phyloP scores from a whole-genome alignment of 441 rosid genomes.

The Gossypium trilobum region DNA sequence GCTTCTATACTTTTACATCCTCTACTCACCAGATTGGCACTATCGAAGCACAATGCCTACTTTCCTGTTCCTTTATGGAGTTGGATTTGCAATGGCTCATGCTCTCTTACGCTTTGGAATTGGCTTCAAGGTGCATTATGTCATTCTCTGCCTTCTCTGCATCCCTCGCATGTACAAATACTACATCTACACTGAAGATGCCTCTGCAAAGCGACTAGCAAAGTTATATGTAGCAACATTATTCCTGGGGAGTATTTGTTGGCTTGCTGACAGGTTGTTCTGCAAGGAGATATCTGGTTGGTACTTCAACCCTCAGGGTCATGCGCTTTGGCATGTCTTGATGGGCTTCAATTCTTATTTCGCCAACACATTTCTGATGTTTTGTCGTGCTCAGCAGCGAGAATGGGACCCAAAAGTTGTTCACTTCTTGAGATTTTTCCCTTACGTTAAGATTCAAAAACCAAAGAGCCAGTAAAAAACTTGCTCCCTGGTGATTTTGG shows the following conservation, averaged over 20 bases:
- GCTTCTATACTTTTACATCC: constrained; percentile 84
- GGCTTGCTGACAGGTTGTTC: constrained; percentile 60
- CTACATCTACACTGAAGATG: constrained; percentile 70
- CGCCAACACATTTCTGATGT: constrained; percentile 84
- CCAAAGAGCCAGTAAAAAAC: constrained; percentile 48
- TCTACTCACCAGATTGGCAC: constrained; percentile 96
- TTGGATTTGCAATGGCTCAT: constrained; percentile 57
- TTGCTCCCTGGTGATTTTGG: background rate
- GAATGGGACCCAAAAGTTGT: constrained; percentile 69
- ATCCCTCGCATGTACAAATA: constrained; percentile 87
- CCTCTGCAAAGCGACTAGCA: constrained; percentile 55
- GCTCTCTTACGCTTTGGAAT: constrained; percentile 55
- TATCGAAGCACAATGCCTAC: constrained; percentile 87
- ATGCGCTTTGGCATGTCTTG: constrained; percentile 70
- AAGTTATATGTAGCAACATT: constrained; percentile 61
- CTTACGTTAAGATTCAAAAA: constrained; percentile 69
- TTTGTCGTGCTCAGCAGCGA: constrained; percentile 75
- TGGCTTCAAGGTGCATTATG: constrained; percentile 81
- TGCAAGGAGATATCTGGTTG: constrained; percentile 48
- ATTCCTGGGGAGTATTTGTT: constrained; percentile 47
- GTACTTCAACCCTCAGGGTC: constrained; percentile 77
- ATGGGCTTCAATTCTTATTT: constrained; percentile 84
- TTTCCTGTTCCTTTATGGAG: constrained; percentile 73
- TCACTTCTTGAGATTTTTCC: constrained; percentile 46
- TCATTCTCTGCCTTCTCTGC: constrained; percentile 72